Evolutionary conservation across 352 stramenopile species (phyloP), one percentile per base, ranked within the genome.

Genomic region (Phytophthora sp.): DNA sequence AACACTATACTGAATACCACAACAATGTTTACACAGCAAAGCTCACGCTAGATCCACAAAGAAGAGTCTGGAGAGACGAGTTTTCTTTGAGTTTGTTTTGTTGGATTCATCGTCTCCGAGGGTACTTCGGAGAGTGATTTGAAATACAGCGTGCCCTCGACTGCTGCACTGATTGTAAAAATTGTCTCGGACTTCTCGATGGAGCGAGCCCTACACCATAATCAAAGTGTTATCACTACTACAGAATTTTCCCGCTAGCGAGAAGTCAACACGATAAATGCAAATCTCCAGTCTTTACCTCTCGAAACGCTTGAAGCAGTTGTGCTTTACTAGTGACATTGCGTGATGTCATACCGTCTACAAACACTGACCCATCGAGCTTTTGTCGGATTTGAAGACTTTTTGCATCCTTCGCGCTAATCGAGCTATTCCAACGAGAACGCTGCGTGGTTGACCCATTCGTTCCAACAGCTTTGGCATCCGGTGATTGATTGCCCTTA

Each of bases 11-110:
- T 38, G 4, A 16, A 38, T 18, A 7, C 1, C 1, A 47, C 4
- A 30, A 1, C 2, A 16, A 24, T 20, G n/a, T 24, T 26, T n/a
- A n/a, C n/a, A n/a, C 0, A n/a, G 16, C n/a, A 9, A 24, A 3
- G 59, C 71, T 39, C 53, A 91, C 82, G 82, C 80, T 24, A 93
- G 45, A 56, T 93, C 84, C n/a, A 91, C 82, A 60, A 93, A 91
- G 53, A 83, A 89, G 0, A 91, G 60, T 0, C 79, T 73, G 3
- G 80, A 89, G 27, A 88, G 55, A 51, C 79, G 71, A 35, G 69
- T 88, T 42, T 76, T 74, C 11, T 74, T 59, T 12, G 35, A 24
- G 20, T 16, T 56, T 24, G 29, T 31, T 26, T 57, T 53, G 41
- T 23, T 69, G 23, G 16, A 38, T 11, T 44, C 30, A 38, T 57